A percentile compares a stretch with the other conserved stretches of the same genome.
Evolutionary conservation across 2,329 filamentous ascomycete species (phyloP).

Genomic region (Venturia aucupariae): DNA sequence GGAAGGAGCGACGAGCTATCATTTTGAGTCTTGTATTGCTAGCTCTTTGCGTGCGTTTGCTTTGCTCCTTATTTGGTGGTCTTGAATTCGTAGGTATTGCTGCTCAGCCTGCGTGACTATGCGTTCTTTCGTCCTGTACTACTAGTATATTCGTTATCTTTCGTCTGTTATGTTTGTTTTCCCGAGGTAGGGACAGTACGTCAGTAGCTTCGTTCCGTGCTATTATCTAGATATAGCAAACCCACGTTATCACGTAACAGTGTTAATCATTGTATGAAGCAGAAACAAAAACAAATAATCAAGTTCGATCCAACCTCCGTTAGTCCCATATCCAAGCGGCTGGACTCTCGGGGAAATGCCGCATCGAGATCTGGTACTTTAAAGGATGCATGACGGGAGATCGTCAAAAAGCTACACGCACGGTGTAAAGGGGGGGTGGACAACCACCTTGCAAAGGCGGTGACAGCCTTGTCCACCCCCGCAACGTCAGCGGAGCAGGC

Average conservation of each 20-base stretch:
- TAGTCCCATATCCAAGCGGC: not conserved
- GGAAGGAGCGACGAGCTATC: constrained; percentile 1
- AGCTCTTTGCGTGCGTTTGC: not conserved
- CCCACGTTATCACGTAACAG: not conserved
- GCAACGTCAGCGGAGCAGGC: not conserved
- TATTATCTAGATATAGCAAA: too few relatives aligned
- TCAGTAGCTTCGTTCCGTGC: too few relatives aligned
- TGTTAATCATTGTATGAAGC: not conserved
- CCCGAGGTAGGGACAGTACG: not conserved
- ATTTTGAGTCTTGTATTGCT: not conserved
- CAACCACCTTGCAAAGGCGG: not conserved
- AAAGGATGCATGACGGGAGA: not conserved
- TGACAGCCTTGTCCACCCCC: not conserved
- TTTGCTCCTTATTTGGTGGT: not conserved
- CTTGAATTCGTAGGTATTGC: not conserved
- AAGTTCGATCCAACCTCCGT: not conserved
- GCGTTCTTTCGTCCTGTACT: too few relatives aligned
- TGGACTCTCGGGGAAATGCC: not conserved
- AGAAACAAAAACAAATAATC: not conserved
- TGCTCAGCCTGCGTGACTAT: not conserved
- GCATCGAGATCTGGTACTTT: not conserved
- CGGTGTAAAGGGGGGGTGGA: not conserved
- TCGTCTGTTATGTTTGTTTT: not conserved
- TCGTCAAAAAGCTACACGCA: not conserved
- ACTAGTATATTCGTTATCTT: not conserved